Percentiles rank a stretch among this genome's conserved stretches.
Conservation (phyloP, 768 basidiomycete species). For the Neoboletus magnificus region DNA sequence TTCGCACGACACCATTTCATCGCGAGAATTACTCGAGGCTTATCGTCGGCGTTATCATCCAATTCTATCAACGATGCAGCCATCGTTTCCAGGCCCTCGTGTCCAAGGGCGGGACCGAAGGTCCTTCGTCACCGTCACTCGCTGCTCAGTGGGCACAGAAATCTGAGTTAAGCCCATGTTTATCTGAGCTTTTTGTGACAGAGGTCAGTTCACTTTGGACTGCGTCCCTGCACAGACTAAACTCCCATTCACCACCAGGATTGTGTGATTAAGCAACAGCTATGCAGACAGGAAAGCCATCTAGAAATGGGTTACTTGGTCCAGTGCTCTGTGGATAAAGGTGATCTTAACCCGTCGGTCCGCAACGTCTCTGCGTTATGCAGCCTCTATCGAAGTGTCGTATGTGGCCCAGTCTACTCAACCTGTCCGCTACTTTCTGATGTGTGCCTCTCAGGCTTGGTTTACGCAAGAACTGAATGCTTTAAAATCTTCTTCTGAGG, state of each 20-base stretch:
- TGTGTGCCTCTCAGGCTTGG: slow-evolving; percentile 60
- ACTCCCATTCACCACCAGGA: slow-evolving; percentile 32
- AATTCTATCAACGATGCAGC: slow-evolving; percentile 93
- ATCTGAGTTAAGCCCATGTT: slow-evolving; percentile 70
- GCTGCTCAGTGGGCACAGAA: slow-evolving; percentile 83
- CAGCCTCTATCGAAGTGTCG: slow-evolving; percentile 81
- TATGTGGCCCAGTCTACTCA: slow-evolving; percentile 38
- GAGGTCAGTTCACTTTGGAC: slow-evolving; percentile 40
- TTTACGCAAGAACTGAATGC: slow-evolving; percentile 69
- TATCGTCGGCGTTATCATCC: slow-evolving; percentile 90
- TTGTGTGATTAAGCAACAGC: slow-evolving; percentile 43
- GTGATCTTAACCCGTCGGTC: slow-evolving; percentile 66
- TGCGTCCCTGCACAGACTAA: not conserved
- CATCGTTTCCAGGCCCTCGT: slow-evolving; percentile 80
- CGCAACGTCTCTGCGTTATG: slow-evolving; percentile 75
- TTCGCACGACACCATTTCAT: slow-evolving; percentile 89
- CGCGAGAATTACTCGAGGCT: slow-evolving; percentile 92
- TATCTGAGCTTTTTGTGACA: slow-evolving; percentile 59
- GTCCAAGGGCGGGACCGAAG: slow-evolving; percentile 37
- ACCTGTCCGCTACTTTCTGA: slow-evolving; percentile 7
- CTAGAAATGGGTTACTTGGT: slow-evolving; percentile 69
- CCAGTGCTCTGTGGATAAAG: slow-evolving; percentile 49
- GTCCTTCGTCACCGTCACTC: slow-evolving; percentile 47
- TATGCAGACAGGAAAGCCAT: slow-evolving; percentile 76
- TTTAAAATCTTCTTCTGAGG: slow-evolving; percentile 60